Conservation (phyloP, 2,329 filamentous ascomycete species). For the Hypoxylon sp. region DNA sequence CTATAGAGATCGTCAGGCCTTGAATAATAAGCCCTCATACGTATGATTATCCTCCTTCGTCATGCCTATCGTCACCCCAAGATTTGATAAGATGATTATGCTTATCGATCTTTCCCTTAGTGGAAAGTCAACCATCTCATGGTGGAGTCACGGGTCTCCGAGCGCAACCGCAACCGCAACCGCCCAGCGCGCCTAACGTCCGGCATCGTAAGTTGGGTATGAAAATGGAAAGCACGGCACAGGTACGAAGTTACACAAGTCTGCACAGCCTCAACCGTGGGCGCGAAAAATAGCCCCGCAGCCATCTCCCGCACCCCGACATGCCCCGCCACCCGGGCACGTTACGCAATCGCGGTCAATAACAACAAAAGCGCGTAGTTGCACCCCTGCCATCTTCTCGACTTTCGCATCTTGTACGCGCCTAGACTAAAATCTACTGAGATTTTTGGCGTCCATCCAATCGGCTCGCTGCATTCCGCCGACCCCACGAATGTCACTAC, state of each 20-base stretch:
- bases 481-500: slow-evolving; percentile 30
- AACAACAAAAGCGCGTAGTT: slow-evolving; percentile 10
- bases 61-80: slow-evolving; percentile 19
- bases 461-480: slow-evolving; percentile 23
- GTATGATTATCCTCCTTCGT: slow-evolving; percentile 44
- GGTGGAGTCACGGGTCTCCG: background rate
- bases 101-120: slow-evolving; percentile 3
- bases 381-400: background rate
- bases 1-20: slow-evolving; percentile 30
- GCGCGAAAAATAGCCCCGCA: slow-evolving; percentile 33
- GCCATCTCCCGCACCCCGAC: slow-evolving; percentile 6
- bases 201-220: slow-evolving; percentile 1
- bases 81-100: slow-evolving; percentile 3
- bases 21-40: slow-evolving; percentile 25
- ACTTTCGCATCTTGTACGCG: slow-evolving; percentile 2
- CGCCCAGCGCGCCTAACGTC: slow-evolving; percentile 29
- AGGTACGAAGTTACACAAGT: slow-evolving; percentile 14
- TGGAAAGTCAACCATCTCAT: slow-evolving; percentile 4
- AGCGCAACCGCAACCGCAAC: slow-evolving; percentile 17
- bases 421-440: background rate
- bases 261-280: slow-evolving; percentile 39
- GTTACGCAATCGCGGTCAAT: slow-evolving; percentile 17
- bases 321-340: slow-evolving; percentile 13
- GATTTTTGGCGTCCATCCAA: slow-evolving; percentile 15
- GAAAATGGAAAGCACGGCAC: background rate